A percentile compares a stretch with the other conserved stretches of the same genome.
Conservation (phyloP, 176 grass and related monocot species). For the Rhipidocladum racemiflorum region DNA sequence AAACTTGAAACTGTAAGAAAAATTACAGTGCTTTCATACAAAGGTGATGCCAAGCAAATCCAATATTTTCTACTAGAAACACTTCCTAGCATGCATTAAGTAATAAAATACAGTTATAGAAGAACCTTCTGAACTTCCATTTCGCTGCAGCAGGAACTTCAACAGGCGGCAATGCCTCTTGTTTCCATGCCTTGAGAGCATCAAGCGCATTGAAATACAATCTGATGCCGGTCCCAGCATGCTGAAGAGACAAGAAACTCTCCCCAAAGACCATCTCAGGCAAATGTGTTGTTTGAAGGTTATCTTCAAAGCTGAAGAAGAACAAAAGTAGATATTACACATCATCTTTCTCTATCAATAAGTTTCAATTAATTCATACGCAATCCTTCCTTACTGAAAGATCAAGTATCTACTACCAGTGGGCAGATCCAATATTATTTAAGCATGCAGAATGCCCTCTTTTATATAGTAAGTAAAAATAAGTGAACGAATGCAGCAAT, state of each 20-base stretch:
- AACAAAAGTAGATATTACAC: neutral
- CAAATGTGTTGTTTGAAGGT: too few relatives aligned
- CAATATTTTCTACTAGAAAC: slow-evolving; percentile 3
- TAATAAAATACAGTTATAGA: neutral
- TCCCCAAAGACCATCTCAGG: too few relatives aligned
- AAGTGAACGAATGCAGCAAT: too few relatives aligned
- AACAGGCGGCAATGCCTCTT: too few relatives aligned
- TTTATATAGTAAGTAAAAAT: too few relatives aligned
- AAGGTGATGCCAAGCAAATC: neutral
- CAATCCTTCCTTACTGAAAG: neutral
- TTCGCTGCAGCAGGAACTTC: too few relatives aligned
- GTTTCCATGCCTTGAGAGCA: too few relatives aligned
- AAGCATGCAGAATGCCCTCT: neutral
- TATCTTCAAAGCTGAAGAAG: slow-evolving; percentile 53
- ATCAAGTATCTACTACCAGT: neutral
- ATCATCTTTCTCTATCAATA: neutral
- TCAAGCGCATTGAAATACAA: too few relatives aligned
- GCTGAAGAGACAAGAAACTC: too few relatives aligned
- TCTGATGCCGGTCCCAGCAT: too few relatives aligned
- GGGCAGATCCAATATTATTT: neutral
- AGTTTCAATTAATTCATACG: neutral
- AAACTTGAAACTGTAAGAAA: neutral
- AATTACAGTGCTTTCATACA: neutral
- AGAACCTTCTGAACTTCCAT: slow-evolving; percentile 83
- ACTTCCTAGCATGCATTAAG: neutral